Percentiles rank a stretch among this genome's conserved stretches.
These are phyloP conservation scores for Eucalyptus sp. DNA, from an alignment of 345 rosid species.

Conservation along the genomic window DNA sequence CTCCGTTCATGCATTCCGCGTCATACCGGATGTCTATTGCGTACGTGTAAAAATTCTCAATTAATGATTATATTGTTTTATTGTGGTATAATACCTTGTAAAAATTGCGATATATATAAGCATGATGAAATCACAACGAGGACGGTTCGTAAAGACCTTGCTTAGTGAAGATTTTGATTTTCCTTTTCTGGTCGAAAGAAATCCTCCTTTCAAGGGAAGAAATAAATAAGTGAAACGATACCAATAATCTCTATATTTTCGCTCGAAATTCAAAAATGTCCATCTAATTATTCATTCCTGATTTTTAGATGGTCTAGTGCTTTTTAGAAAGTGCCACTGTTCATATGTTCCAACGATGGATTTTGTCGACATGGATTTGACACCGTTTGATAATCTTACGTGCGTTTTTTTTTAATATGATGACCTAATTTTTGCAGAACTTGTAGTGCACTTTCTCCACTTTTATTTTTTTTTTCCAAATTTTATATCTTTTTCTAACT, in stretches of 20 bases:
- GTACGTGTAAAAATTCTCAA: neutral
- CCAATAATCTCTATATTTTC: accelerated
- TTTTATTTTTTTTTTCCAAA: neutral
- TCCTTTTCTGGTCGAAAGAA: neutral
- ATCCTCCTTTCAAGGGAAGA: neutral
- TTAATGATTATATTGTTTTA: neutral
- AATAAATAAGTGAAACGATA: neutral
- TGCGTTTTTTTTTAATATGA: neutral
- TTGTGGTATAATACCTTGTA: neutral
- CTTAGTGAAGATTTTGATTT: neutral
- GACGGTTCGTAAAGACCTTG: neutral
- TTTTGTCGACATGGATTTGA: neutral
- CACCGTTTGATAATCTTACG: neutral
- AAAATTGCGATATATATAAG: neutral
- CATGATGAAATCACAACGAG: neutral
- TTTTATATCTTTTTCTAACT: neutral
- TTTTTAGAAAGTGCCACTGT: neutral
- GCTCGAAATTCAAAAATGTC: neutral
- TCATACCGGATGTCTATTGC: neutral
- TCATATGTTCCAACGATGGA: neutral
- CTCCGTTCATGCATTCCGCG: neutral
- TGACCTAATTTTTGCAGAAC: neutral
- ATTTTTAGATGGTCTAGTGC: neutral
- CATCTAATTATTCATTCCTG: neutral
- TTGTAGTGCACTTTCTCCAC: neutral